A percentile compares a stretch with the other conserved stretches of the same genome.
Conservation (phyloP, 192 early-diverging fungal species). For the Coemansia sp. region DNA sequence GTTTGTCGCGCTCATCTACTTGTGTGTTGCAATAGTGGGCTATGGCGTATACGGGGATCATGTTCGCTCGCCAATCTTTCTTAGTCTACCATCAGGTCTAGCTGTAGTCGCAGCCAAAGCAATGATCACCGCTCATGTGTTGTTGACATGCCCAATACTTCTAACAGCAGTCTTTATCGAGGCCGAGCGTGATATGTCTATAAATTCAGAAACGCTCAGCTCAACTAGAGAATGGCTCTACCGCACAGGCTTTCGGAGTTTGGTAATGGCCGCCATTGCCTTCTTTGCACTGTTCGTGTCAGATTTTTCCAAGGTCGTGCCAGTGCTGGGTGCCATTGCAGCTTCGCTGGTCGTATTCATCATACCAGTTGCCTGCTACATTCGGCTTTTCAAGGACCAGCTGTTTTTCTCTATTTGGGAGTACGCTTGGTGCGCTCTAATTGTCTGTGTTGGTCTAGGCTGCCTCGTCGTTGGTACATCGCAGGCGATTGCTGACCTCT, state of each 20-base stretch:
- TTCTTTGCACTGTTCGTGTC: conserved; percentile 68
- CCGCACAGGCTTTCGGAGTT: conserved; percentile 57
- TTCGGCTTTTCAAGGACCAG: conserved; percentile 55
- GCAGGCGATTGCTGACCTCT: conserved; percentile 35
- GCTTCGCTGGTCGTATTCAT: conserved; percentile 80
- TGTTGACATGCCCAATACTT: conserved; percentile 79
- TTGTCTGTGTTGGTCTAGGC: conserved; percentile 30
- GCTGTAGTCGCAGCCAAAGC: conserved; percentile 63
- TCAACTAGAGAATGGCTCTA: conserved; percentile 48
- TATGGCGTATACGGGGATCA: conserved; percentile 74
- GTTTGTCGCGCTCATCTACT: conserved; percentile 70
- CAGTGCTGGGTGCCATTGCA: conserved; percentile 77
- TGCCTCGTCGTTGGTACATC: conserved; percentile 48
- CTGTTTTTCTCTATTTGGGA: conserved; percentile 21
- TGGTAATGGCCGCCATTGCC: conserved; percentile 57
- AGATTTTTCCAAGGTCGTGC: conserved; percentile 78
- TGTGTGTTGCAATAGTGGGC: conserved; percentile 68
- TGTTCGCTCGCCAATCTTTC: conserved; percentile 66
- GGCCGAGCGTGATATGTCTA: conserved; percentile 62
- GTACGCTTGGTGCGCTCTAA: conserved; percentile 44
- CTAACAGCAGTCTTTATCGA: conserved; percentile 74
- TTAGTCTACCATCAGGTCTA: conserved; percentile 62
- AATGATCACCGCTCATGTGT: conserved; percentile 77
- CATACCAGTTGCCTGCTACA: conserved; percentile 75
- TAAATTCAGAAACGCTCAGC: conserved; percentile 46